These are phyloP conservation scores for Macrolepiota fuliginosa DNA, from an alignment of 768 basidiomycete species.

Conservation along the genomic window DNA sequence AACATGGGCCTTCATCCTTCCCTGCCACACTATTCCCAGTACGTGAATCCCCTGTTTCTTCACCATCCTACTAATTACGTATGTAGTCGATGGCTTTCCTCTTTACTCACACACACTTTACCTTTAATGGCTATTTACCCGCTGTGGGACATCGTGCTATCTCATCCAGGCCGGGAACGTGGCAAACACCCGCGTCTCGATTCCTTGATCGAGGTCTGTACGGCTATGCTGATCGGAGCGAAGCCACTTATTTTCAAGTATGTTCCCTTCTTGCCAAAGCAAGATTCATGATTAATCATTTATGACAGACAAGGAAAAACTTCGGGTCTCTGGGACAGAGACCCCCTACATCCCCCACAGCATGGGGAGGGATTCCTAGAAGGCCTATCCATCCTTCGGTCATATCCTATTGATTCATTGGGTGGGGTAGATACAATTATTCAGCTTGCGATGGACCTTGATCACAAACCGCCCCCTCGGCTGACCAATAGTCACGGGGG, in stretches of 20 bases:
- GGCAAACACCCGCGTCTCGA: slow-evolving; percentile 63
- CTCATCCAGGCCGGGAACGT: slow-evolving; percentile 52
- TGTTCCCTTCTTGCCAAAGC: slow-evolving; percentile 11
- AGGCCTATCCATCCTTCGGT: slow-evolving; percentile 60
- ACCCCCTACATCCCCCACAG: slow-evolving; percentile 30
- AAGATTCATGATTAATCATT: background rate
- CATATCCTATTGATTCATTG: slow-evolving; percentile 60
- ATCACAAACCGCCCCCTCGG: slow-evolving; percentile 28
- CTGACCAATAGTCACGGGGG: background rate
- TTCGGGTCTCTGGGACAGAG: slow-evolving; percentile 18
- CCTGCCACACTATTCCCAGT: slow-evolving; percentile 82
- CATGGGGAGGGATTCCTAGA: slow-evolving; percentile 65
- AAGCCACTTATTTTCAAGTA: slow-evolving; percentile 56
- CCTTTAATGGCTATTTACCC: slow-evolving; percentile 56
- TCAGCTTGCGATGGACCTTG: slow-evolving; percentile 64
- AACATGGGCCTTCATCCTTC: slow-evolving; percentile 65
- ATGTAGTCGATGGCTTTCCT: slow-evolving; percentile 70
- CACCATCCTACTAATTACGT: background rate
- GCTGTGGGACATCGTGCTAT: slow-evolving; percentile 73
- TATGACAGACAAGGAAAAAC: slow-evolving; percentile 20
- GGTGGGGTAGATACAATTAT: slow-evolving; percentile 73
- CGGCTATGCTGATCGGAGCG: slow-evolving; percentile 63
- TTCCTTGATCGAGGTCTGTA: slow-evolving; percentile 66
- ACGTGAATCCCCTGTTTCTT: slow-evolving; percentile 24
- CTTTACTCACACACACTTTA: slow-evolving; percentile 71